These are phyloP conservation scores for Volutella citrinella DNA, from an alignment of 2,329 filamentous ascomycete genomes.

Conservation along the genomic window DNA sequence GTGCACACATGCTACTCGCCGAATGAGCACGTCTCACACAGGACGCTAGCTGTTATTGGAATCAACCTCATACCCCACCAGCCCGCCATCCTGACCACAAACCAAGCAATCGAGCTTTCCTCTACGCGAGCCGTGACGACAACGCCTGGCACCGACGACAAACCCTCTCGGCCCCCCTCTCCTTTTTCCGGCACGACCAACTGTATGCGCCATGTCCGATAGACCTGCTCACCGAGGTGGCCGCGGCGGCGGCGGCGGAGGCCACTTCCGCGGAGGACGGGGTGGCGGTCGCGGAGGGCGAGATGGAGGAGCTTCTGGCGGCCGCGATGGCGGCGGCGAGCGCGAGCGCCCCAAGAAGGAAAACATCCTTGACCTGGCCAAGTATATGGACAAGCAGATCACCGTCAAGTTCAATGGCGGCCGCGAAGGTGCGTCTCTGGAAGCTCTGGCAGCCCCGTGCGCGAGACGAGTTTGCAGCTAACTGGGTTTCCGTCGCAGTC, in stretches of 20 bases:
- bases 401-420: constrained; percentile 96
- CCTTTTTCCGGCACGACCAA: no score
- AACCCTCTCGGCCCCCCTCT: no score
- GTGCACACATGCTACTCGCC: no score
- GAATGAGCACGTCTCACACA: no score
- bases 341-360: constrained; percentile 91
- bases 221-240: constrained; percentile 46
- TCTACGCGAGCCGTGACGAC: no score
- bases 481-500: constrained; percentile 49
- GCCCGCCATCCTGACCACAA: background rate
- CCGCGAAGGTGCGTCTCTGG: constrained; percentile 73
- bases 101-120: no score
- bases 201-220: constrained; percentile 45
- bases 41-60: no score
- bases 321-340: constrained; percentile 40
- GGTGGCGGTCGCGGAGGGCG: constrained; percentile 47
- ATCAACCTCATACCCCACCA: background rate
- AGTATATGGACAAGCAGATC: constrained; percentile 97
- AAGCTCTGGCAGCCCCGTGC: no score
- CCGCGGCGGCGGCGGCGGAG: constrained; percentile 40
- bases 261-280: constrained; percentile 40
- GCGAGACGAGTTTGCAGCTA: constrained; percentile 7
- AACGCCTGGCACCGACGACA: no score
- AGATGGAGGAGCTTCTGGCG: constrained; percentile 41
- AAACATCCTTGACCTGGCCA: constrained; percentile 91